phyloP scores from a whole-genome alignment of 2,329 filamentous ascomycete species.

The Hymenoscyphus fraxineus region DNA sequence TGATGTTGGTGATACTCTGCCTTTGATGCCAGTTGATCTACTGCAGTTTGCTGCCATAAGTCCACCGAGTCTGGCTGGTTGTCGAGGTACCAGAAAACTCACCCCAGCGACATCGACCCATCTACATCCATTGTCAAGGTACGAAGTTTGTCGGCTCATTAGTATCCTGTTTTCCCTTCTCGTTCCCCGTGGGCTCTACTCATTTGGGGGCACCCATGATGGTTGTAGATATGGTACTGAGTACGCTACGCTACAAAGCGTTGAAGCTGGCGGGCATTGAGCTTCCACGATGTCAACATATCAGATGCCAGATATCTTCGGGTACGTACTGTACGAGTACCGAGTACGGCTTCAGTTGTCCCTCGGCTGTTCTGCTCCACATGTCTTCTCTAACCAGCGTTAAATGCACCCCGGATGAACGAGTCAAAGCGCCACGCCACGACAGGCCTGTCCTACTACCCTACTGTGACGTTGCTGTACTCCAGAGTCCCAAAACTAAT shows the following conservation, averaged over 20 bases:
- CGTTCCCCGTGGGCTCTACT: not conserved
- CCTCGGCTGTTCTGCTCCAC: conserved; percentile 4
- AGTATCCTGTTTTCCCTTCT: not conserved
- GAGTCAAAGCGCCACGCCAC: conserved; percentile 14
- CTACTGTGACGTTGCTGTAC: too few species aligned
- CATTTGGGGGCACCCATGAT: not conserved
- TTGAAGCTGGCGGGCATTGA: not conserved
- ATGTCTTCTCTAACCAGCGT: not conserved
- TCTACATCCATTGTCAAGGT: not conserved
- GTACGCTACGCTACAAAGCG: not conserved
- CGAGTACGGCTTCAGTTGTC: not conserved
- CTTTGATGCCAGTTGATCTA: too few species aligned
- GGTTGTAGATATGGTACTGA: not conserved
- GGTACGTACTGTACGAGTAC: not conserved
- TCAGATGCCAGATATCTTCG: conserved; percentile 11
- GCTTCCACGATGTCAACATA: not conserved
- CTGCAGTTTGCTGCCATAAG: not conserved
- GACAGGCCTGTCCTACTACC: not conserved
- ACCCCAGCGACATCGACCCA: not conserved
- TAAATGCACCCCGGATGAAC: conserved; percentile 11
- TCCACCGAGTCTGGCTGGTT: not conserved
- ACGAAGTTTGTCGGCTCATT: not conserved
- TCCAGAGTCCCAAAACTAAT: too few species aligned
- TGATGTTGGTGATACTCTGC: not conserved
- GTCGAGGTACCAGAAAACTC: not conserved